Conservation (phyloP, 192 early-diverging fungal species). For the Backusella sp. region DNA sequence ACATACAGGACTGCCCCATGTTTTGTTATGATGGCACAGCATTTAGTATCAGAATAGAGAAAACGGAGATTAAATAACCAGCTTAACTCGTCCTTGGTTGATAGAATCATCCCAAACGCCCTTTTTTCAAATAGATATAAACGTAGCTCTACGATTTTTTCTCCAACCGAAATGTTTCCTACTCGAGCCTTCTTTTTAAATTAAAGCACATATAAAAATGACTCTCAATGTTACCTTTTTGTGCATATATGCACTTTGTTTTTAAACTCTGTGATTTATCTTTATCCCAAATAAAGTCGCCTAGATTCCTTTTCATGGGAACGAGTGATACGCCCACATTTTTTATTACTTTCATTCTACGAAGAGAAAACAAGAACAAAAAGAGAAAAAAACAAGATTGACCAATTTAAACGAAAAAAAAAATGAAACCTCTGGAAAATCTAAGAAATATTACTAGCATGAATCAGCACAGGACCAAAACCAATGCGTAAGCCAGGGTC, state of each 20-base stretch:
- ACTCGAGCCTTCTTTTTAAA: not conserved
- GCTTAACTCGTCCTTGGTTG: not conserved
- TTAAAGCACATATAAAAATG: not conserved
- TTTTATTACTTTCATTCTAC: not conserved
- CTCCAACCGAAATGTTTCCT: not conserved
- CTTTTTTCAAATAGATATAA: not conserved
- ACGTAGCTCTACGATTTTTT: not conserved
- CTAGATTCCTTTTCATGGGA: not conserved
- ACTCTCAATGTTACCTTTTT: not conserved
- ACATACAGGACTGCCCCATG: not conserved
- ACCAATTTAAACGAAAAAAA: not conserved
- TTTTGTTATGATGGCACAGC: not conserved
- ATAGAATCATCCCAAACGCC: not conserved
- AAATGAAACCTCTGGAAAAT: not conserved
- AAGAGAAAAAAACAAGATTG: not conserved
- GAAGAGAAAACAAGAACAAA: not conserved
- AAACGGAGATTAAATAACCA: not conserved
- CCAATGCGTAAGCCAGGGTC: not conserved
- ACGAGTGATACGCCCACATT: not conserved
- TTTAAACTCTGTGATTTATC: not conserved
- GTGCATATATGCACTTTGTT: not conserved
- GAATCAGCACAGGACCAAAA: not conserved
- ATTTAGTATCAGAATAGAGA: not conserved
- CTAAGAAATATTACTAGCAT: not conserved
- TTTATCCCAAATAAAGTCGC: not conserved